Evolutionary conservation across 352 stramenopile species (phyloP).

Genomic region (Phytophthora ramorum): DNA sequence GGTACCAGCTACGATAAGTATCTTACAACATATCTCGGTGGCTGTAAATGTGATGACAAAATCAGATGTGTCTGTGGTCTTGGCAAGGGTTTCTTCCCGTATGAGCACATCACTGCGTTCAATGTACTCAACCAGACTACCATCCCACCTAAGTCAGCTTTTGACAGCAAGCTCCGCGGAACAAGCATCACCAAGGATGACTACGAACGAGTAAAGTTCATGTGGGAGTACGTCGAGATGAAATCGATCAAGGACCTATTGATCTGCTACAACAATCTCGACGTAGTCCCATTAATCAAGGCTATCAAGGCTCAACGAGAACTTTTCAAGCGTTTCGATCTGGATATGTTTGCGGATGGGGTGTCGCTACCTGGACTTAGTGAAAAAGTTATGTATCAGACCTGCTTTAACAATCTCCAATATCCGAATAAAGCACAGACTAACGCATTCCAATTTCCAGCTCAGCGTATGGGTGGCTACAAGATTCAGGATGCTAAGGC

Average conservation of each 20-base stretch:
- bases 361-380: constrained; percentile 23
- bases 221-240: constrained; percentile 42
- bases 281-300: neutral
- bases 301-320: constrained; percentile 26
- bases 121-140: no score
- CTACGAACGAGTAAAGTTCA: constrained; percentile 37
- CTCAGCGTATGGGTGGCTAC: no score
- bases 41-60: neutral
- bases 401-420: constrained; percentile 13
- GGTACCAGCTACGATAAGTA: constrained; percentile 40
- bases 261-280: no score
- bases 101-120: no score
- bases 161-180: constrained; percentile 8
- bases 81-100: no score
- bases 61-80: no score
- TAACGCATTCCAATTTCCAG: neutral
- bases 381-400: constrained; percentile 42
- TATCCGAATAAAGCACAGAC: neutral
- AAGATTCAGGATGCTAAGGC: no score
- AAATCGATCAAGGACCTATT: constrained; percentile 2
- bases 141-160: no score
- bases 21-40: constrained; percentile 37
- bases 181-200: constrained; percentile 32
- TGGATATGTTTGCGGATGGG: constrained; percentile 41
- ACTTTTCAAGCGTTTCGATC: constrained; percentile 26